Percentiles rank a stretch among this genome's conserved stretches.
Evolutionary conservation across 2,329 filamentous ascomycete species (phyloP).

Genomic region (Cryoendolithus antarcticus): DNA sequence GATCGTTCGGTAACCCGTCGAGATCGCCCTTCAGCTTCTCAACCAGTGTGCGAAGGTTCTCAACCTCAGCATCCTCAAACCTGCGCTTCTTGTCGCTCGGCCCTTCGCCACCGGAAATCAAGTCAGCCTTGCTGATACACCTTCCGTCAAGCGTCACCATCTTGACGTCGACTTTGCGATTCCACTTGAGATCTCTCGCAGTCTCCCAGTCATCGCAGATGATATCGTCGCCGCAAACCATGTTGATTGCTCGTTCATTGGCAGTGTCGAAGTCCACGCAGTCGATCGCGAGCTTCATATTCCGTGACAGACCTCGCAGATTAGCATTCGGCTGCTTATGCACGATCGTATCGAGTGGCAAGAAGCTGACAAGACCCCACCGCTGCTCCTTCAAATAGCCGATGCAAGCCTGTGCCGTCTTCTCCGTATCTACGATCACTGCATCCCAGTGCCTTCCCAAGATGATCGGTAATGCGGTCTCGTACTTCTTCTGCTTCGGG

Average conservation of each 20-base stretch:
- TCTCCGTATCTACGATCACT: slow-evolving; percentile 88
- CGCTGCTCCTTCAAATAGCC: slow-evolving; percentile 86
- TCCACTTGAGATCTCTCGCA: slow-evolving; percentile 82
- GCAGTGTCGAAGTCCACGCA: slow-evolving; percentile 86
- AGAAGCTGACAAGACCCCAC: slow-evolving; percentile 79
- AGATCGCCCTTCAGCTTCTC: slow-evolving; percentile 69
- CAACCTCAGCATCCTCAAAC: slow-evolving; percentile 83
- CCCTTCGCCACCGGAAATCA: slow-evolving; percentile 90
- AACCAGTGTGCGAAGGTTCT: slow-evolving; percentile 65
- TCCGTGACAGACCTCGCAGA: slow-evolving; percentile 76
- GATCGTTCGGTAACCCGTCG: slow-evolving; percentile 63
- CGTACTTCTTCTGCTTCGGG: slow-evolving; percentile 93
- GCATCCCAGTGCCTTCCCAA: slow-evolving; percentile 89
- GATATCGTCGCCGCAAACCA: slow-evolving; percentile 87
- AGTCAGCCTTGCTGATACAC: slow-evolving; percentile 88
- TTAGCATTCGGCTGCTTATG: slow-evolving; percentile 83
- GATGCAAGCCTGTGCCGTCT: slow-evolving; percentile 86
- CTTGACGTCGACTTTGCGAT: slow-evolving; percentile 75
- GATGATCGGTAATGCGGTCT: slow-evolving; percentile 83
- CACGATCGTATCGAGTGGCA: slow-evolving; percentile 94
- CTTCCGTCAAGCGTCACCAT: slow-evolving; percentile 91
- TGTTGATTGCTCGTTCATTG: slow-evolving; percentile 83
- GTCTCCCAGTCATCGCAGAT: slow-evolving; percentile 81
- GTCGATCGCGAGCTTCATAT: slow-evolving; percentile 79
- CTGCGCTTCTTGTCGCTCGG: slow-evolving; percentile 57